Percentiles rank a stretch among this genome's conserved stretches.
These are phyloP conservation scores for Dryas alaskensis DNA, from an alignment of 306 rosid genomes.

Conservation along the genomic window DNA sequence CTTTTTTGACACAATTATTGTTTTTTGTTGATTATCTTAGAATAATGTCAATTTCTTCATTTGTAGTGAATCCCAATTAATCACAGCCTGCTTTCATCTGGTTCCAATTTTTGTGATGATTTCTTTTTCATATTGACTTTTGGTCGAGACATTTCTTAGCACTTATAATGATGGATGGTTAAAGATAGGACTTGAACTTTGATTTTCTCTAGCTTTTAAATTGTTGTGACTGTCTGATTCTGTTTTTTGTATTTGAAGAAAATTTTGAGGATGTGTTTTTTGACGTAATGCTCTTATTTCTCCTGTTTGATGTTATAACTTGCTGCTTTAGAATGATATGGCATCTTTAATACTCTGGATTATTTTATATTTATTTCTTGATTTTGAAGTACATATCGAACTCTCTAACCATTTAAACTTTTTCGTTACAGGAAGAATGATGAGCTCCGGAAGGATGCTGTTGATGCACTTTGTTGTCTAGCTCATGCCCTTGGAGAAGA, in stretches of 20 bases:
- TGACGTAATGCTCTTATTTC: background rate
- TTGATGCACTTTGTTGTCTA: constrained; percentile 94
- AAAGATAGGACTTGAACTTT: background rate
- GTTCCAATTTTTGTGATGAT: background rate
- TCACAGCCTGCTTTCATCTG: background rate
- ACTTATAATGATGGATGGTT: background rate
- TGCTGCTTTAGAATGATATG: background rate
- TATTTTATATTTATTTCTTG: background rate
- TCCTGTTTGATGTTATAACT: background rate
- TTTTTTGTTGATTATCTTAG: background rate
- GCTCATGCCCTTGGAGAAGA: constrained; percentile 99
- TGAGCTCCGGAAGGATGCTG: constrained; percentile 82
- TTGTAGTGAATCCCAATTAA: background rate
- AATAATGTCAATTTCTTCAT: background rate
- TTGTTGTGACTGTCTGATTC: background rate
- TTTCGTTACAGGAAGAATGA: constrained; percentile 64
- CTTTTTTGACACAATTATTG: too few species aligned
- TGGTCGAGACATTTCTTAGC: background rate
- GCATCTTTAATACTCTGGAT: background rate
- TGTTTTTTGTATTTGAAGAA: background rate
- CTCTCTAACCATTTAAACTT: constrained; percentile 12
- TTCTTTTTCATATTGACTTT: background rate
- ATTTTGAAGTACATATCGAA: background rate
- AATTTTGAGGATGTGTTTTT: background rate
- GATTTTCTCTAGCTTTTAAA: background rate